Conservation (phyloP, 1,139 yeast species). For the Nakaseomyces nivariensis region DNA sequence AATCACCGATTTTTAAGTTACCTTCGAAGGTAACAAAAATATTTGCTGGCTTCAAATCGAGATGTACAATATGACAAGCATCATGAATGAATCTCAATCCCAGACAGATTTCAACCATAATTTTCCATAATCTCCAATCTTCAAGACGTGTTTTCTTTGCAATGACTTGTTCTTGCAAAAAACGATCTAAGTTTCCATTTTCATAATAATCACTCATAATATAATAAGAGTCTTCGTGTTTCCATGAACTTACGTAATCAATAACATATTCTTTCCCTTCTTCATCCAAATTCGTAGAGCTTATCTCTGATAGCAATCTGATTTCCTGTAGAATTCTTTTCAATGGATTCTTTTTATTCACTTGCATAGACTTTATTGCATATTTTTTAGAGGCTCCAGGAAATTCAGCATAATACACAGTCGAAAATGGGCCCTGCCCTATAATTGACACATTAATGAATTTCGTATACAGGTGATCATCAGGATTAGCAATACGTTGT, state of each 20-base stretch:
- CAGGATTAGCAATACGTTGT: slow-evolving; percentile 26
- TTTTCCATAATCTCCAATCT: slow-evolving; percentile 97
- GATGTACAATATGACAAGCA: slow-evolving; percentile 60
- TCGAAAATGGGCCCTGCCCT: slow-evolving; percentile 83
- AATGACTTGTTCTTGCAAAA: slow-evolving; percentile 74
- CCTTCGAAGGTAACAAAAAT: slow-evolving; percentile 94
- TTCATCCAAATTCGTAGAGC: slow-evolving; percentile 35
- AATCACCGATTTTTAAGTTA: slow-evolving; percentile 53
- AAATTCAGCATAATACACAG: slow-evolving; percentile 69
- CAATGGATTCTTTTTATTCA: slow-evolving; percentile 22
- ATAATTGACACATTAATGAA: slow-evolving; percentile 64
- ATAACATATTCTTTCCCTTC: slow-evolving; percentile 78
- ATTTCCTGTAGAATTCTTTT: slow-evolving; percentile 35
- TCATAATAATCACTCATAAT: slow-evolving; percentile 95
- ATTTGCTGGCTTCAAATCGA: slow-evolving; percentile 92
- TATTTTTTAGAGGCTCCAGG: slow-evolving; percentile 45
- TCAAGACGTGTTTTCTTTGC: slow-evolving; percentile 46
- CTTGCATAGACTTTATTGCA: slow-evolving; percentile 79
- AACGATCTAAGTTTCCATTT: slow-evolving; percentile 79
- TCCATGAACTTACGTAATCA: slow-evolving; percentile 82
- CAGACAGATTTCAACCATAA: slow-evolving; percentile 65
- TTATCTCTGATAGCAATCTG: slow-evolving; percentile 21
- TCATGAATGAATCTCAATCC: slow-evolving; percentile 79
- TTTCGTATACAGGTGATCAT: slow-evolving; percentile 46
- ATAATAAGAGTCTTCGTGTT: slow-evolving; percentile 53